These are phyloP conservation scores for Chenopodium berlandieri DNA, from an alignment of 148 eudicot species.

Conservation along the genomic window DNA sequence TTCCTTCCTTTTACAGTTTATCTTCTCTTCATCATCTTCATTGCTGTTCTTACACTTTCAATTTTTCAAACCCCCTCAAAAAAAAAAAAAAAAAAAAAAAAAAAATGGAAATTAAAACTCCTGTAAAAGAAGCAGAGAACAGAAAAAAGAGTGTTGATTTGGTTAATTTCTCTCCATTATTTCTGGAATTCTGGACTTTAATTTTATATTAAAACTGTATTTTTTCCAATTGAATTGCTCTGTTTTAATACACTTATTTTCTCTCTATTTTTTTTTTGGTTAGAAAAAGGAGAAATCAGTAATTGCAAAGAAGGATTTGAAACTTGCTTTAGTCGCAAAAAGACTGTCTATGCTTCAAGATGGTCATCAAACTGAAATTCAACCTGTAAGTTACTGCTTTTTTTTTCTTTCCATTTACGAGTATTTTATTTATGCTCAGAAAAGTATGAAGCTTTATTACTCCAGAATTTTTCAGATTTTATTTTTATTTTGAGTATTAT, in stretches of 20 bases:
- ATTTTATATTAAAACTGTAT: background rate
- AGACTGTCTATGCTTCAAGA: conserved; percentile 37
- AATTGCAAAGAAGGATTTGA: conserved; percentile 21
- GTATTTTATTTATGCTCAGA: too few relatives aligned
- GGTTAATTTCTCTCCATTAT: background rate
- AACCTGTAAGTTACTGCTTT: conserved; percentile 3
- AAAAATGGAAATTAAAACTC: background rate
- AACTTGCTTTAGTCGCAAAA: conserved; percentile 24
- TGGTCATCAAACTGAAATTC: background rate
- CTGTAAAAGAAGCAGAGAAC: background rate
- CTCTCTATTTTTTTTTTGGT: background rate
- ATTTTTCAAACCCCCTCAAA: too few relatives aligned
- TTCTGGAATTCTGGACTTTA: background rate
- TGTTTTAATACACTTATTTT: background rate
- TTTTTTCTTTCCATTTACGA: background rate
- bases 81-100: too few relatives aligned
- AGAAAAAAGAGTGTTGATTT: background rate
- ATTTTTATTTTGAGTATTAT: too few relatives aligned
- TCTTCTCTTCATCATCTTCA: background rate
- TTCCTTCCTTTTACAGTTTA: background rate
- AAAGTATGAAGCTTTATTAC: too few relatives aligned
- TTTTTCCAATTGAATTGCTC: background rate
- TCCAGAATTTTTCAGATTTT: too few relatives aligned
- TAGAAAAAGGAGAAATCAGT: conserved; percentile 1
- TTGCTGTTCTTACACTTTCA: background rate